Percentiles rank a stretch among this genome's conserved stretches.
Evolutionary conservation across 2,329 filamentous ascomycete genomes (phyloP).

Genomic region (Neopestalotiopsis sp.): DNA sequence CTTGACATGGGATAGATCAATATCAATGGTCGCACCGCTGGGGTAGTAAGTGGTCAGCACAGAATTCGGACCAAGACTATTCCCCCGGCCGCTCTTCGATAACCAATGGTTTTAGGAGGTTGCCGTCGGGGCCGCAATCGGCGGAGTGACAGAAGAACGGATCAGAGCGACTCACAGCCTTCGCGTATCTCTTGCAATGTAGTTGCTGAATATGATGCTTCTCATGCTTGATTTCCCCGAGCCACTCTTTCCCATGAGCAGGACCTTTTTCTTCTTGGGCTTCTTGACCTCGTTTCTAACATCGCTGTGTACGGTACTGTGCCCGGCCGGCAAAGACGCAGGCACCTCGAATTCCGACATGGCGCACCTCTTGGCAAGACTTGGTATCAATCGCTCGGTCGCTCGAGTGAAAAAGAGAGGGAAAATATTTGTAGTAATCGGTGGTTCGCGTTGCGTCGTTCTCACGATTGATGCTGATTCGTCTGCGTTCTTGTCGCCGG

Average conservation of each 20-base stretch:
- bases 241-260: conserved; percentile 93
- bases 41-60: neutral
- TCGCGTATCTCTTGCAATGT: conserved; percentile 94
- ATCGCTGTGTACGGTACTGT: conserved; percentile 34
- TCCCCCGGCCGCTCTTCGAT: conserved; percentile 4
- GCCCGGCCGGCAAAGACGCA: conserved; percentile 27
- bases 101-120: conserved; percentile 9
- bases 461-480: neutral
- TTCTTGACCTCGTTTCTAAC: conserved; percentile 63
- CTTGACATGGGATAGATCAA: conserved; percentile 97
- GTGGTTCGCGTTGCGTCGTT: neutral
- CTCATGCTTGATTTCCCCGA: conserved; percentile 99
- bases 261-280: conserved; percentile 84
- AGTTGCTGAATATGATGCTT: conserved; percentile 98
- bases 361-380: neutral
- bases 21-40: conserved; percentile 92
- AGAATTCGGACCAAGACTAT: neutral
- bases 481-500: neutral
- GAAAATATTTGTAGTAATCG: no score
- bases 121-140: neutral
- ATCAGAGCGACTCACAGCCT: conserved; percentile 62
- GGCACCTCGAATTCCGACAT: conserved; percentile 37
- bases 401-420: neutral
- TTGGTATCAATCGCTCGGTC: neutral
- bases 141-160: no score